Evolutionary conservation across 495 filamentous ascomycete genomes (phyloP).

Genomic region (Cryomyces minteri): DNA sequence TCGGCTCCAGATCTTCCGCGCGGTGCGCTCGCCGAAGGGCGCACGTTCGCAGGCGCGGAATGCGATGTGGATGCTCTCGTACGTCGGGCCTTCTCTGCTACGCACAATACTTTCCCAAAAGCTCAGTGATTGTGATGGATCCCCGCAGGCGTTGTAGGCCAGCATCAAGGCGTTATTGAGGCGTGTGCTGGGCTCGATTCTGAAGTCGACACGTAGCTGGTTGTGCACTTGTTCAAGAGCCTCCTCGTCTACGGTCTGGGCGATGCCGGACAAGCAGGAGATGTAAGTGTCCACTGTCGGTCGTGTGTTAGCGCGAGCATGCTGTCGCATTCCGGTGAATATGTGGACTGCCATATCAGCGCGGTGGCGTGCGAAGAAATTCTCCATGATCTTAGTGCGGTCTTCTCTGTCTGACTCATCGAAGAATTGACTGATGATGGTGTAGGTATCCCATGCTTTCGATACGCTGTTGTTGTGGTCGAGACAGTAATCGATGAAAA

Average conservation of each 20-base stretch:
- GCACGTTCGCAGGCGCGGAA: slow-evolving; percentile 53
- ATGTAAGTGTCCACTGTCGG: slow-evolving; percentile 61
- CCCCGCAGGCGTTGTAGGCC: slow-evolving; percentile 51
- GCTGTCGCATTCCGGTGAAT: slow-evolving; percentile 77
- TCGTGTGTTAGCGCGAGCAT: slow-evolving; percentile 31
- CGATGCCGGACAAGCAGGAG: slow-evolving; percentile 57
- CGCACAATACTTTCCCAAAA: slow-evolving; percentile 69
- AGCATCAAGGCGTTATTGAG: slow-evolving; percentile 74
- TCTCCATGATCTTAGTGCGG: slow-evolving; percentile 58
- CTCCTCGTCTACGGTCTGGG: slow-evolving; percentile 34
- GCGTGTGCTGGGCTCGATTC: slow-evolving; percentile 55
- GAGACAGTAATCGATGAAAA: slow-evolving; percentile 45
- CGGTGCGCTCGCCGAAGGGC: slow-evolving; percentile 41
- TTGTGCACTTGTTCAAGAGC: slow-evolving; percentile 62
- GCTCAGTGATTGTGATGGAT: slow-evolving; percentile 42
- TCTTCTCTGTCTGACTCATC: slow-evolving; percentile 43
- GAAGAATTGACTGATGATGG: slow-evolving; percentile 57
- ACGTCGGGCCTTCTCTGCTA: slow-evolving; percentile 65
- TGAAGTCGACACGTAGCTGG: slow-evolving; percentile 76
- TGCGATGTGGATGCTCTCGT: slow-evolving; percentile 55
- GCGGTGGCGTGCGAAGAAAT: slow-evolving; percentile 59
- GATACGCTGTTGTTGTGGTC: slow-evolving; percentile 39
- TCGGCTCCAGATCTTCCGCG: slow-evolving; percentile 55
- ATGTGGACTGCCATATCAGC: slow-evolving; percentile 68
- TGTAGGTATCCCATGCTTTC: slow-evolving; percentile 65